These are phyloP conservation scores for Pythium grandisporangium DNA, from an alignment of 352 stramenopile species.

Conservation along the genomic window DNA sequence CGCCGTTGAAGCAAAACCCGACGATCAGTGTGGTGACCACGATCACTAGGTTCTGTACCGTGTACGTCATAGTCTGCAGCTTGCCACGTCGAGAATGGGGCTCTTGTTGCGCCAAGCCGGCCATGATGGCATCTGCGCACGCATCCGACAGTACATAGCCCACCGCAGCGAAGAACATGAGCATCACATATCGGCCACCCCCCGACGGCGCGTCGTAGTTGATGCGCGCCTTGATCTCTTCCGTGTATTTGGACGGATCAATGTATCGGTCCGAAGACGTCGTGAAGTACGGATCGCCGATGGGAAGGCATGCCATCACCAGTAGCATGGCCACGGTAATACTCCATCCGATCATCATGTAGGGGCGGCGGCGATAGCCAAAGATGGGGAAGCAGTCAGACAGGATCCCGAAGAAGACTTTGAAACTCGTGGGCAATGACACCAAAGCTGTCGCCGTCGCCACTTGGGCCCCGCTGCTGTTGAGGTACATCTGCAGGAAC, in stretches of 20 bases:
- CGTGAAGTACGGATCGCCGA: conserved; percentile 16
- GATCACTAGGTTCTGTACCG: conserved; percentile 10
- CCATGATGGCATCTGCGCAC: conserved; percentile 20
- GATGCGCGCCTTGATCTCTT: not conserved
- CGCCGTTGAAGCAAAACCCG: conserved; percentile 19
- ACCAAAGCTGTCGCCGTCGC: conserved; percentile 5
- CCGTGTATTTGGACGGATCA: conserved; percentile 1
- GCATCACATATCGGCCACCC: conserved; percentile 21
- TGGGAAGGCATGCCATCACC: conserved; percentile 15
- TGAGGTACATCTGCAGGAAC: conserved; percentile 20
- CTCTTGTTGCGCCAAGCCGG: conserved; percentile 26
- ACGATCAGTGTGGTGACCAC: conserved; percentile 9
- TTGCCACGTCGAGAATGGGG: conserved; percentile 15
- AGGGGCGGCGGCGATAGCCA: conserved; percentile 27
- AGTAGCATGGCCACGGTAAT: conserved; percentile 18
- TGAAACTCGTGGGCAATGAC: conserved; percentile 14
- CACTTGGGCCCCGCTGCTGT: conserved; percentile 5
- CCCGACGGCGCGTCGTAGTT: conserved; percentile 10
- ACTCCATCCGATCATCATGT: conserved; percentile 25
- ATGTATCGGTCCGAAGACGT: conserved; percentile 4
- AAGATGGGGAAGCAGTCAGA: conserved; percentile 27
- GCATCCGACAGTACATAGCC: conserved; percentile 29
- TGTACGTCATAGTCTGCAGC: conserved; percentile 24
- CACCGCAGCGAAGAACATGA: conserved; percentile 23
- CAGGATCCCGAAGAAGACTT: conserved; percentile 27